These are phyloP conservation scores for Chloris gayana DNA, from an alignment of 176 grass and related monocot species.

Conservation along the genomic window DNA sequence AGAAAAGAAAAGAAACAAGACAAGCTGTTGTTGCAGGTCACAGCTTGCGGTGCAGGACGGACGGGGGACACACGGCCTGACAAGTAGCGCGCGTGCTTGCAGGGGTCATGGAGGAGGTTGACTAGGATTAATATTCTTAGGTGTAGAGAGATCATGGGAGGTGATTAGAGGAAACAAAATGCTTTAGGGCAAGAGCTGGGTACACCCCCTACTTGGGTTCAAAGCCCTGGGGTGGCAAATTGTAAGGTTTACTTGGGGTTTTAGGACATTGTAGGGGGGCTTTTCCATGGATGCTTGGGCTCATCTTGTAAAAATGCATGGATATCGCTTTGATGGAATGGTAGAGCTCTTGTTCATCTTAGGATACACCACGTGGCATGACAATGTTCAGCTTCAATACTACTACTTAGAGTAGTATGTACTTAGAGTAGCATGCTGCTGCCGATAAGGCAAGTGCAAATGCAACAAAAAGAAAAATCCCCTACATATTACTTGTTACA, in stretches of 20 bases:
- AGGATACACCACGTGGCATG: background rate
- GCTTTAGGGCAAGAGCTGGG: slow-evolving; percentile 19
- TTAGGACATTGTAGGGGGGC: slow-evolving; percentile 9
- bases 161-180: slow-evolving; percentile 1
- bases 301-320: slow-evolving; percentile 60
- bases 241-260: slow-evolving; percentile 5
- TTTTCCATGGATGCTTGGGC: background rate
- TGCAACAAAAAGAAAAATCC: background rate
- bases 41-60: slow-evolving; percentile 12
- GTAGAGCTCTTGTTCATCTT: slow-evolving; percentile 48
- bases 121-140: slow-evolving; percentile 42
- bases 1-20: background rate
- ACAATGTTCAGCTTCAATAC: background rate
- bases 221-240: background rate
- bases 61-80: slow-evolving; percentile 20
- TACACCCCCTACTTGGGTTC: background rate
- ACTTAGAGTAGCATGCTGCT: background rate
- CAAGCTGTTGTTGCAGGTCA: slow-evolving; percentile 2
- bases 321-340: slow-evolving; percentile 50
- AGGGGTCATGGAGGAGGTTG: slow-evolving; percentile 16
- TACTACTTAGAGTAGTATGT: too few relatives aligned
- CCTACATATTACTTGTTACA: background rate
- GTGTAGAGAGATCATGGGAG: slow-evolving; percentile 39
- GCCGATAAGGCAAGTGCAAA: background rate
- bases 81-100: slow-evolving; percentile 26